phyloP scores from a whole-genome alignment of 179 eudicot genomes.

The Nepenthes alata region DNA sequence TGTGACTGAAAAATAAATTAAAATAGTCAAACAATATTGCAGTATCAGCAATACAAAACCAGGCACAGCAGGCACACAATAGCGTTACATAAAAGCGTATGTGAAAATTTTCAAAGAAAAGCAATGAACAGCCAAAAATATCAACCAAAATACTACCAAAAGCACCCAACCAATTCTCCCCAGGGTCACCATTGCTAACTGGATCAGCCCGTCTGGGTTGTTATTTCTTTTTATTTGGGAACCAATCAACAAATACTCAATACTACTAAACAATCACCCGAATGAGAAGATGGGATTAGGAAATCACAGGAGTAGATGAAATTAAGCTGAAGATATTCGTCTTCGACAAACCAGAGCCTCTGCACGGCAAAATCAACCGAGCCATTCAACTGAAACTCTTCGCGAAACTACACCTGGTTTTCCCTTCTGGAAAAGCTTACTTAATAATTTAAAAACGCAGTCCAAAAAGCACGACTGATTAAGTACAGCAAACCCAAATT shows the following conservation, averaged over 20 bases:
- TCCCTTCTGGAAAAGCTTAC: neutral
- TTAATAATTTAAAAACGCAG: neutral
- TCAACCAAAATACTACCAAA: no score
- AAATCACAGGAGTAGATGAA: slow-evolving; percentile 81
- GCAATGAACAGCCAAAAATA: no score
- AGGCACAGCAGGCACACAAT: no score
- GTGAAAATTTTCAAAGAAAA: no score
- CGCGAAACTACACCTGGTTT: neutral
- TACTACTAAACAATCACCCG: neutral
- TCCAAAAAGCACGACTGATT: neutral
- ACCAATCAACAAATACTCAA: neutral
- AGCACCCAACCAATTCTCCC: neutral
- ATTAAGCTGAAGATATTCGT: slow-evolving; percentile 66
- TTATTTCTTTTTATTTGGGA: no score
- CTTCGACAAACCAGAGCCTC: slow-evolving; percentile 49
- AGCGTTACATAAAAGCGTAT: no score
- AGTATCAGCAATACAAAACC: no score
- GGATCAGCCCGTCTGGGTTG: no score
- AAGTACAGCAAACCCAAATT: no score
- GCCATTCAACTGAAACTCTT: slow-evolving; percentile 40
- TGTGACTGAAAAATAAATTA: no score
- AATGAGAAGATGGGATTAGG: slow-evolving; percentile 15
- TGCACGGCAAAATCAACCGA: slow-evolving; percentile 78
- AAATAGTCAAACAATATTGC: no score
- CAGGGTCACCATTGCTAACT: neutral